Conservation (phyloP, 2,329 filamentous ascomycete species). For the Fusarium duplospermum region DNA sequence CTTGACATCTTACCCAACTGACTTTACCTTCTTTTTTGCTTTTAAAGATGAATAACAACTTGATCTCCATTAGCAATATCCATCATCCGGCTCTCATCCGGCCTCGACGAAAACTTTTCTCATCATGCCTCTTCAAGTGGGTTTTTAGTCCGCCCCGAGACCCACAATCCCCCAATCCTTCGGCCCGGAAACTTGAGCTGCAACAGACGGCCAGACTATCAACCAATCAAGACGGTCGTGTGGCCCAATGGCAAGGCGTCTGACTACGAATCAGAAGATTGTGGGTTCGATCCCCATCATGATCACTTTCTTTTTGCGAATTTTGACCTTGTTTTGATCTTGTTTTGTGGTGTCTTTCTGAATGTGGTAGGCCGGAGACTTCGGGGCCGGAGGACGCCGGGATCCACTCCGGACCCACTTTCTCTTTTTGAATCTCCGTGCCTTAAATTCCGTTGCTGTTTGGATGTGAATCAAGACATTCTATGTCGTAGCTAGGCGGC, state of each 20-base stretch:
- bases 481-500: not conserved
- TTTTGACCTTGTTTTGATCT: not conserved
- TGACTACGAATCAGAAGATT: conserved; percentile 46
- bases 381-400: not conserved
- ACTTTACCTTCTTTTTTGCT: not conserved
- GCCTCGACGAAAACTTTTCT: not conserved
- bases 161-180: not conserved
- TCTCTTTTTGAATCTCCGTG: not conserved
- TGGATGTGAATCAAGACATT: not conserved
- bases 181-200: not conserved
- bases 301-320: not conserved
- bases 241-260: conserved; percentile 44
- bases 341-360: not conserved
- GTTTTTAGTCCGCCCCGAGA: not conserved
- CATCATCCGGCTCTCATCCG: not conserved
- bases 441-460: not conserved
- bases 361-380: not conserved
- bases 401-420: not conserved
- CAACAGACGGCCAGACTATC: not conserved
- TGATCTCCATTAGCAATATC: too few relatives aligned
- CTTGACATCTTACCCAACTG: not conserved
- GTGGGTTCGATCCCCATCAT: conserved; percentile 35
- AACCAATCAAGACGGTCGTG: conserved; percentile 2
- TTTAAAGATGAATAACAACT: too few relatives aligned
- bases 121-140: not conserved